Percentiles rank a stretch among this genome's conserved stretches.
Evolutionary conservation across 345 rosid genomes (phyloP).

Genomic region (Dipteronia dyeriana): DNA sequence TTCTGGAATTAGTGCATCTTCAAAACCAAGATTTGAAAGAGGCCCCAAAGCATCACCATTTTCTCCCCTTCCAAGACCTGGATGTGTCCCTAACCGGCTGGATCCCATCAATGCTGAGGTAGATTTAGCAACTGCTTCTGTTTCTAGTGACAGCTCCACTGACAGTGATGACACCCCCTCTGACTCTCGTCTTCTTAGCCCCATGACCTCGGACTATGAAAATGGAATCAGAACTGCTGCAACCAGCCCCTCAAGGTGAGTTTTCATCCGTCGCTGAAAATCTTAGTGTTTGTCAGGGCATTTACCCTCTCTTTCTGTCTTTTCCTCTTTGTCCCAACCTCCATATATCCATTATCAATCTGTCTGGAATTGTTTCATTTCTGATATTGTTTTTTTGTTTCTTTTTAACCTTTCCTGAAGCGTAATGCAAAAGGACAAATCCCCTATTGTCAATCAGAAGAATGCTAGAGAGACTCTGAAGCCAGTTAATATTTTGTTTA

Average conservation of each 20-base stretch:
- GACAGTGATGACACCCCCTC: constrained; percentile 66
- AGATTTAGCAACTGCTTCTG: constrained; percentile 67
- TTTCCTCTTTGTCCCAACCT: not conserved
- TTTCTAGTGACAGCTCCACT: constrained; percentile 64
- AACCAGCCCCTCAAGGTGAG: constrained; percentile 67
- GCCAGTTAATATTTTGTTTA: constrained; percentile 50
- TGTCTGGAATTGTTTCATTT: constrained; percentile 16
- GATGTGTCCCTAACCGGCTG: constrained; percentile 41
- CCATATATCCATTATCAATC: not conserved
- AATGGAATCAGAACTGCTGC: constrained; percentile 57
- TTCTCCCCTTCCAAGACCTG: constrained; percentile 72
- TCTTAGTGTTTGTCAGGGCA: not conserved
- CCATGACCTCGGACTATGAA: constrained; percentile 73
- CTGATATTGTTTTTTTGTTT: constrained; percentile 11
- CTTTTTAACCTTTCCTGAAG: constrained; percentile 30
- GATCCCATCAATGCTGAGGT: constrained; percentile 49
- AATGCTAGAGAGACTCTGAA: constrained; percentile 61
- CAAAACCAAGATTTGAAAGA: constrained; percentile 51
- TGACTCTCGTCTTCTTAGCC: constrained; percentile 63
- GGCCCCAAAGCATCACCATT: constrained; percentile 41
- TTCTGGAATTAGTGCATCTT: constrained; percentile 48
- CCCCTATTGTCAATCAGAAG: constrained; percentile 37
- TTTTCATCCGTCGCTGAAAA: constrained; percentile 16
- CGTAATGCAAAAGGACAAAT: constrained; percentile 55
- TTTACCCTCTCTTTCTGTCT: constrained; percentile 1